Conservation (phyloP, 805 yeast genomes). For the Wickerhamiella parazyma region DNA sequence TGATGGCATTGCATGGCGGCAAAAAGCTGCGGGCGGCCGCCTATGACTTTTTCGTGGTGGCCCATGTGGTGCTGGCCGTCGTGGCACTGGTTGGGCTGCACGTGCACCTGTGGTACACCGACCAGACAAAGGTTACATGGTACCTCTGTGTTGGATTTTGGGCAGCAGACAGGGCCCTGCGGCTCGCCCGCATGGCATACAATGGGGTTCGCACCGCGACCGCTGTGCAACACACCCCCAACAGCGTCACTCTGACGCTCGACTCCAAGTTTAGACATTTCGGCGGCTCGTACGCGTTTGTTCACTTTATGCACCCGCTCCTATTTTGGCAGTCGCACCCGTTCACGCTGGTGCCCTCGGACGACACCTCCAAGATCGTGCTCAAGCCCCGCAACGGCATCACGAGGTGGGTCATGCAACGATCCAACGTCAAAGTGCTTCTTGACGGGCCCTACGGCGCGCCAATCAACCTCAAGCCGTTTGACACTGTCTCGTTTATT, state of each 20-base stretch:
- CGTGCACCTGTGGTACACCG: conserved; percentile 34
- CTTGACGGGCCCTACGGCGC: conserved; percentile 66
- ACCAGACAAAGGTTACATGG: conserved; percentile 37
- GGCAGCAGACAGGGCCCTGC: conserved; percentile 47
- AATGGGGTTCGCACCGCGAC: conserved; percentile 1
- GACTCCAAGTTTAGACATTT: background rate
- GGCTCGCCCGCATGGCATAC: conserved; percentile 36
- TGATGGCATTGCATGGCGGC: conserved; percentile 30
- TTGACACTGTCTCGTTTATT: conserved; percentile 41
- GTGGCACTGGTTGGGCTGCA: conserved; percentile 42
- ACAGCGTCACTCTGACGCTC: background rate
- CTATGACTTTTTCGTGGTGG: conserved; percentile 44
- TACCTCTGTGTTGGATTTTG: conserved; percentile 48
- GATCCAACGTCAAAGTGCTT: conserved; percentile 11
- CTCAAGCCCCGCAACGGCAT: conserved; percentile 6
- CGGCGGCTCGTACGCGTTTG: conserved; percentile 13
- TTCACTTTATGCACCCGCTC: conserved; percentile 29
- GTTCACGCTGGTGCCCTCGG: conserved; percentile 33
- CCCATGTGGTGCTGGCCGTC: conserved; percentile 45
- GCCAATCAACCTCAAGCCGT: conserved; percentile 34
- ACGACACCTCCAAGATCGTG: background rate
- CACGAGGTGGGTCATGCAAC: background rate
- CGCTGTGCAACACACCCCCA: background rate
- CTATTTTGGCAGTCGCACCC: conserved; percentile 66
- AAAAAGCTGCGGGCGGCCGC: conserved; percentile 41